These are phyloP conservation scores for Moesziomyces globuligerus DNA, from an alignment of 1,284 basidiomycete species.

Conservation along the genomic window DNA sequence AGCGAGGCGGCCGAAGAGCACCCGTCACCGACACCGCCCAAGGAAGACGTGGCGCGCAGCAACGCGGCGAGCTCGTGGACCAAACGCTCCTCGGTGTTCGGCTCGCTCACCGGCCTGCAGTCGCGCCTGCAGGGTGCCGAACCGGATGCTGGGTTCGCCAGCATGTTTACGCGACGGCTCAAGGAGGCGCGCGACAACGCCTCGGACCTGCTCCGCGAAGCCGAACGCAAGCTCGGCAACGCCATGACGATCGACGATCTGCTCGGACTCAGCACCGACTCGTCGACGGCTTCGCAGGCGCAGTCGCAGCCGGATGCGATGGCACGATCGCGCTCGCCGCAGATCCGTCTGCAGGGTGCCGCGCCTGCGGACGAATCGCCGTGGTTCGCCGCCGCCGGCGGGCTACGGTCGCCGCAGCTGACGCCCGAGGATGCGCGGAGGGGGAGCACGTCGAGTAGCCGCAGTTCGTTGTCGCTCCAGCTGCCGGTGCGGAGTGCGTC, in stretches of 20 bases:
- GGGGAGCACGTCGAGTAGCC: conserved; percentile 6
- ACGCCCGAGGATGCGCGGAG: neutral
- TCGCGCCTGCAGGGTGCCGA: neutral
- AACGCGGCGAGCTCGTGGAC: conserved; percentile 10
- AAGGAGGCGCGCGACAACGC: conserved; percentile 33
- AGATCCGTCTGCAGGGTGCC: conserved; percentile 18
- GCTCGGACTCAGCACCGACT: conserved; percentile 1
- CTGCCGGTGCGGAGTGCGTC: conserved; percentile 1
- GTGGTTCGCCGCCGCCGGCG: conserved; percentile 29
- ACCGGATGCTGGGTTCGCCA: conserved; percentile 7
- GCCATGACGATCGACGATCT: conserved; percentile 47
- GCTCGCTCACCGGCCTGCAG: conserved; percentile 13
- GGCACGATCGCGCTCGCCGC: conserved; percentile 1
- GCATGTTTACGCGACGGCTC: conserved; percentile 29
- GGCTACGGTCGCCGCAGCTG: conserved; percentile 5
- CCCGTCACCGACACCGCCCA: conserved; percentile 18
- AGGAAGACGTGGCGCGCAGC: neutral
- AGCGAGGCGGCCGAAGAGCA: neutral
- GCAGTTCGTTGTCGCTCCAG: conserved; percentile 1
- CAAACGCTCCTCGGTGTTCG: conserved; percentile 23
- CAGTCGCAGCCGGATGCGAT: no score
- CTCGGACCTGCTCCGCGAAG: conserved; percentile 30
- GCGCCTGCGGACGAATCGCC: conserved; percentile 12
- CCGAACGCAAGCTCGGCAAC: conserved; percentile 38
- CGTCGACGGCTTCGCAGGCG: neutral